Conservation (phyloP, 2,329 filamentous ascomycete genomes). For the Xylaria sp. region DNA sequence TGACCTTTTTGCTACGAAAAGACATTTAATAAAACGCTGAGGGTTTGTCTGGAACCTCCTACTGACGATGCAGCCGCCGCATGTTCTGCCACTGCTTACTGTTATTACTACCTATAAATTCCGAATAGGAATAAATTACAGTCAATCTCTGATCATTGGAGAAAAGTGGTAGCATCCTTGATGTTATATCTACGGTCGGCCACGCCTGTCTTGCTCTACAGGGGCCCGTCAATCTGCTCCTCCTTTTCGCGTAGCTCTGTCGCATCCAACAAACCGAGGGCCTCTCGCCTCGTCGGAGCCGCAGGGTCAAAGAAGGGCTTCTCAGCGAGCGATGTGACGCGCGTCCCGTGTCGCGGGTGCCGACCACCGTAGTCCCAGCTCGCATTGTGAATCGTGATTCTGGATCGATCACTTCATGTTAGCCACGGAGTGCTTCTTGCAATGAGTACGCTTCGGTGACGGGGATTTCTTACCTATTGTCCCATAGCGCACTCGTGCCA, state of each 20-base stretch:
- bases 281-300: slow-evolving; percentile 74
- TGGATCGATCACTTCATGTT: slow-evolving; percentile 41
- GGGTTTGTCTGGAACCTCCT: not conserved
- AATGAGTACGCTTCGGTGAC: not conserved
- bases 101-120: not conserved
- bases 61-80: not conserved
- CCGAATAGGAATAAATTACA: not conserved
- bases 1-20: not conserved
- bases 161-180: not conserved
- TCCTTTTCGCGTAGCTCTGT: slow-evolving; percentile 64
- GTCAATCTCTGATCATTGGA: not conserved
- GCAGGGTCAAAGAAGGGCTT: slow-evolving; percentile 74
- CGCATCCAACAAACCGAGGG: slow-evolving; percentile 70
- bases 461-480: slow-evolving; percentile 66
- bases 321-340: slow-evolving; percentile 77
- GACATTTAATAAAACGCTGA: not conserved
- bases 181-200: not conserved
- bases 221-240: slow-evolving; percentile 46
- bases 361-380: slow-evolving; percentile 78
- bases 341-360: slow-evolving; percentile 75
- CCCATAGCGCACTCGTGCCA: slow-evolving; percentile 74
- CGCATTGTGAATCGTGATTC: slow-evolving; percentile 79
- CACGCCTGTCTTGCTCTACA: slow-evolving; percentile 14
- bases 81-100: not conserved
- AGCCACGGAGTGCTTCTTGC: slow-evolving; percentile 6